A percentile compares a stretch with the other conserved stretches of the same genome.
Evolutionary conservation across 306 rosid species (phyloP).

Genomic region (Pyrus bretschneideri): DNA sequence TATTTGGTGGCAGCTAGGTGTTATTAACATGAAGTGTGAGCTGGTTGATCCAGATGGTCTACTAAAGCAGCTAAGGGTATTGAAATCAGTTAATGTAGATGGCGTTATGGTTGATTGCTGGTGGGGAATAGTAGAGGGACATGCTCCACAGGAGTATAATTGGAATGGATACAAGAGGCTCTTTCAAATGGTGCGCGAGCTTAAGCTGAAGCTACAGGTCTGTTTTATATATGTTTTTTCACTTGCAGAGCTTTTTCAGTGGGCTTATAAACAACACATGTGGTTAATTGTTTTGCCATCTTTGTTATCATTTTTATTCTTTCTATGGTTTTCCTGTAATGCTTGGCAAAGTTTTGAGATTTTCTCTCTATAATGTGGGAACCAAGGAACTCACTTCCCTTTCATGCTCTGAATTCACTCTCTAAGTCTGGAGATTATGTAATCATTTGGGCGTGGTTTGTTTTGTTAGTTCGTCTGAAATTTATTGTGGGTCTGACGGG

Average conservation of each 20-base stretch:
- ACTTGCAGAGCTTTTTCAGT: background rate
- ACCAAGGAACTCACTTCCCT: background rate
- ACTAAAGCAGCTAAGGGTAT: constrained; percentile 73
- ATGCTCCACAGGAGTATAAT: constrained; percentile 88
- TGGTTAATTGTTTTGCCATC: background rate
- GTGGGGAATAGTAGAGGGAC: constrained; percentile 99
- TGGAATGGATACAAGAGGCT: constrained; percentile 96
- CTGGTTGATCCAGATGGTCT: constrained; percentile 86
- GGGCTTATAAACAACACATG: background rate
- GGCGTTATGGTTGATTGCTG: constrained; percentile 94
- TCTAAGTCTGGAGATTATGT: background rate
- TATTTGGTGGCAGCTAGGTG: constrained; percentile 68
- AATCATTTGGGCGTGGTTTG: background rate
- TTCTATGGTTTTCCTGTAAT: background rate
- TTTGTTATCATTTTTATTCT: background rate
- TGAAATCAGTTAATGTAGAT: constrained; percentile 76
- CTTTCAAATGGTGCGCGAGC: constrained; percentile 80
- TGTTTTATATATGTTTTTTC: constrained; percentile 6
- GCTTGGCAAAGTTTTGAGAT: background rate
- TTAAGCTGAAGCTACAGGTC: constrained; percentile 89
- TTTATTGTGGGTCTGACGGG: constrained; percentile 14
- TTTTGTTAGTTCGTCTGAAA: constrained; percentile 15
- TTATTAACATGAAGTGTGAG: constrained; percentile 86
- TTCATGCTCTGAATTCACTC: background rate
- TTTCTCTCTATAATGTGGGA: background rate